Percentiles rank a stretch among this genome's conserved stretches.
Evolutionary conservation across 2,329 filamentous ascomycete species (phyloP).

Genomic region (Myriangium duriaei): DNA sequence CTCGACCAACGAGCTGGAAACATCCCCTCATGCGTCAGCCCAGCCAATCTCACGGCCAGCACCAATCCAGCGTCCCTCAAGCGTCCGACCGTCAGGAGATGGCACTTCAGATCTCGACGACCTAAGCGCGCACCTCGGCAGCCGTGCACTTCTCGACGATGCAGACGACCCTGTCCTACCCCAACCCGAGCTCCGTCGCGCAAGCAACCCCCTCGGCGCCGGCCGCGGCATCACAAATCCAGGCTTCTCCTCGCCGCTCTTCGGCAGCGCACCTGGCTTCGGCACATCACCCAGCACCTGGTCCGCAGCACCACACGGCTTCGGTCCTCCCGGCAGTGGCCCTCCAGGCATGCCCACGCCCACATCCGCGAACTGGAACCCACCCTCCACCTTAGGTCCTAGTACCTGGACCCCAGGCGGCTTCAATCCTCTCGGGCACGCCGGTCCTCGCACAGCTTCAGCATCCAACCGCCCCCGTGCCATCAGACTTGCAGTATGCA

Average conservation of each 20-base stretch:
- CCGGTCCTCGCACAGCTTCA: constrained; percentile 33
- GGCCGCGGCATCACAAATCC: constrained; percentile 3
- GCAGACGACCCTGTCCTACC: constrained; percentile 51
- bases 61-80: constrained; percentile 79
- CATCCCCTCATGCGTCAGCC: constrained; percentile 38
- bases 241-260: constrained; percentile 21
- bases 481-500: constrained; percentile 62
- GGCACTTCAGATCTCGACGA: constrained; percentile 41
- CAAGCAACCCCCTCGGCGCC: constrained; percentile 13
- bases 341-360: constrained; percentile 11
- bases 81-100: constrained; percentile 45
- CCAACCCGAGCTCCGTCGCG: constrained; percentile 25
- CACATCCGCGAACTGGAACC: constrained; percentile 17
- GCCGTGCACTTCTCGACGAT: constrained; percentile 70
- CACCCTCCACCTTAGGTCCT: constrained; percentile 2
- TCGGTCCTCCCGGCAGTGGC: constrained; percentile 33
- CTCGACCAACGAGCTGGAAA: constrained; percentile 52
- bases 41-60: constrained; percentile 71
- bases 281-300: constrained; percentile 23
- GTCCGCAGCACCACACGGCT: constrained; percentile 34
- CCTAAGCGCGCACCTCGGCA: constrained; percentile 59
- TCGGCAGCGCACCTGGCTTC: constrained; percentile 28
- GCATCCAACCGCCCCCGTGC: constrained; percentile 44
- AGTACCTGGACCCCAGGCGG: constrained; percentile 8
- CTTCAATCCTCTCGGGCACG: constrained; percentile 17